phyloP scores from a whole-genome alignment of 1,284 basidiomycete genomes.

The Sporisorium exsertum region DNA sequence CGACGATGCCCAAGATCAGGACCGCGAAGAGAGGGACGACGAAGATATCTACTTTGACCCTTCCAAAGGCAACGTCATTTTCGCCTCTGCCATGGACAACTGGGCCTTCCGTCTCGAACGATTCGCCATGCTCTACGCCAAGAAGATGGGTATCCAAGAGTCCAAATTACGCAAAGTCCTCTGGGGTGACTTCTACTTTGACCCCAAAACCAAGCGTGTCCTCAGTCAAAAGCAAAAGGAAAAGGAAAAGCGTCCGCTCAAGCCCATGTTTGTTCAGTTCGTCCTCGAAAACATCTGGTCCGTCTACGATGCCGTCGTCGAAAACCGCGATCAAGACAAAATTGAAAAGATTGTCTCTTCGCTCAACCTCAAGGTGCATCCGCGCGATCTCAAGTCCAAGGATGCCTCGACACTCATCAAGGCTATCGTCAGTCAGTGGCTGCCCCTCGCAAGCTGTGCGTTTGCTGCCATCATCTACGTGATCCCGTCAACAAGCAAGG shows the following conservation, averaged over 20 bases:
- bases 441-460: conserved; percentile 90
- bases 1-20: conserved; percentile 66
- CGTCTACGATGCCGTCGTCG: conserved; percentile 75
- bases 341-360: conserved; percentile 88
- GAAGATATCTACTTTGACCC: conserved; percentile 95
- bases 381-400: conserved; percentile 91
- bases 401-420: conserved; percentile 86
- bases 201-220: conserved; percentile 94
- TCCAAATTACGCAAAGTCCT: conserved; percentile 85
- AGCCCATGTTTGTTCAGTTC: conserved; percentile 98
- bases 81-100: conserved; percentile 94
- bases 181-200: conserved; percentile 98
- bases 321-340: conserved; percentile 73
- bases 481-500: conserved; percentile 84
- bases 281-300: conserved; percentile 97
- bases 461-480: conserved; percentile 93
- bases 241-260: conserved; percentile 78
- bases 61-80: conserved; percentile 94
- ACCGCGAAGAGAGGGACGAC: conserved; percentile 87
- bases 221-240: conserved; percentile 88
- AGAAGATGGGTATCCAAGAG: conserved; percentile 92
- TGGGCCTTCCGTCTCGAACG: conserved; percentile 97
- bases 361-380: conserved; percentile 84
- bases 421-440: conserved; percentile 93
- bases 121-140: conserved; percentile 91